Conservation (phyloP, 2,329 filamentous ascomycete species). For the Xylaria sp. region DNA sequence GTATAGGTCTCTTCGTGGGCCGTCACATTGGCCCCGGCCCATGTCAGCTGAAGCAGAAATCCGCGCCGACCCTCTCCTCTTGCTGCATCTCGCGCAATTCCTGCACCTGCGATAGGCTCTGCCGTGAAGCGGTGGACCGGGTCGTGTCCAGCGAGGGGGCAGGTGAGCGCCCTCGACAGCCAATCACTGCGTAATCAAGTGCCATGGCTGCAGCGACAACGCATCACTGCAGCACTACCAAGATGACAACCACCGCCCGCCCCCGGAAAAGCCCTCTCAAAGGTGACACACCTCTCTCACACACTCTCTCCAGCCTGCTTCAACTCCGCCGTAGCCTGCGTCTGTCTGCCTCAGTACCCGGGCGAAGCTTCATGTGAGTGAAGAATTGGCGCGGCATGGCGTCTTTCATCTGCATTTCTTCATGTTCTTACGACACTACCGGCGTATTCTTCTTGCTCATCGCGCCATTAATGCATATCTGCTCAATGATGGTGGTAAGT, state of each 20-base stretch:
- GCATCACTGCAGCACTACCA: slow-evolving; percentile 53
- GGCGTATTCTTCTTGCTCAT: slow-evolving; percentile 22
- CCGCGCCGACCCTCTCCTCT: slow-evolving; percentile 57
- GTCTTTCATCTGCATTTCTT: slow-evolving; percentile 29
- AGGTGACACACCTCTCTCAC: slow-evolving; percentile 28
- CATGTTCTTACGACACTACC: slow-evolving; percentile 19
- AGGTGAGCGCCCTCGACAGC: slow-evolving; percentile 51
- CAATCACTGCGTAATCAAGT: slow-evolving; percentile 59
- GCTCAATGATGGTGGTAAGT: slow-evolving; percentile 15
- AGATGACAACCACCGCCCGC: slow-evolving; percentile 18
- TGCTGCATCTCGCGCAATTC: slow-evolving; percentile 23
- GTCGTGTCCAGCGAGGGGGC: slow-evolving; percentile 47
- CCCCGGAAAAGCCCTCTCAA: slow-evolving; percentile 23
- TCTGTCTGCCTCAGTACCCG: slow-evolving; percentile 7
- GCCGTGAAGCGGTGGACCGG: slow-evolving; percentile 53
- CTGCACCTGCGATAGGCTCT: slow-evolving; percentile 57
- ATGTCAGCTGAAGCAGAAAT: slow-evolving; percentile 41
- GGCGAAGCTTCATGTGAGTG: slow-evolving; percentile 18
- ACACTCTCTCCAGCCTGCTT: slow-evolving; percentile 11
- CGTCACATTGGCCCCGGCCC: slow-evolving; percentile 58
- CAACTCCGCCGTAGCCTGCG: slow-evolving; percentile 6
- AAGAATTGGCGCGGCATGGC: slow-evolving; percentile 12
- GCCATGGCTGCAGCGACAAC: slow-evolving; percentile 58
- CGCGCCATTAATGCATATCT: slow-evolving; percentile 22
- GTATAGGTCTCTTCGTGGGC: slow-evolving; percentile 41